These are phyloP conservation scores for Mycena alexandri DNA, from an alignment of 768 basidiomycete species.

Conservation along the genomic window DNA sequence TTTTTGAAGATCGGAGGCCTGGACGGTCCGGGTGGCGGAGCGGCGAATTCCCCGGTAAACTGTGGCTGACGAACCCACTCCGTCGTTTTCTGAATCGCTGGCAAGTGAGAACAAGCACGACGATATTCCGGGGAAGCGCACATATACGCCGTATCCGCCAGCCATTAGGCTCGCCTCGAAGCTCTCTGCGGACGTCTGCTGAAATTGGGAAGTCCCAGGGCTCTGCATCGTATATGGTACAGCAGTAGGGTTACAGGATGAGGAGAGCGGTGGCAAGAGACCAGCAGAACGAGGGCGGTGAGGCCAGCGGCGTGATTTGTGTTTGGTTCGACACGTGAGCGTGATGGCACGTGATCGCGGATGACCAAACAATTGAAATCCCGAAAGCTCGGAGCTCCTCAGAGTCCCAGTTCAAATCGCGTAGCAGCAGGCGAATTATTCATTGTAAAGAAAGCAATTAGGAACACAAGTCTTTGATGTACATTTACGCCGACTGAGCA, in stretches of 20 bases:
- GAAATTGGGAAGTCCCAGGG: constrained; percentile 48
- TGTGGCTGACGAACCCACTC: constrained; percentile 45
- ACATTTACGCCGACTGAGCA: constrained; percentile 25
- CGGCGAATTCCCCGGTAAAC: constrained; percentile 49
- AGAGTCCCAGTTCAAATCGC: too few relatives aligned
- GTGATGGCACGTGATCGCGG: not conserved
- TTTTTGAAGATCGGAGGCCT: constrained; percentile 33
- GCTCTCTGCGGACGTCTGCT: constrained; percentile 66
- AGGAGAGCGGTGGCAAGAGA: constrained; percentile 7
- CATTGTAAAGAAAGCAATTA: too few relatives aligned
- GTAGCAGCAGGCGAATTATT: too few relatives aligned
- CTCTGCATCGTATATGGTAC: constrained; percentile 28
- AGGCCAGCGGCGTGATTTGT: not conserved
- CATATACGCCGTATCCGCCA: constrained; percentile 66
- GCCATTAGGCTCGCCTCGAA: constrained; percentile 69
- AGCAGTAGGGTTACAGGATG: not conserved
- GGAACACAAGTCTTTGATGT: not conserved
- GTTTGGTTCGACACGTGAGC: constrained; percentile 25
- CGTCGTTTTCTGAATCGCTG: constrained; percentile 43
- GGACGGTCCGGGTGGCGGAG: constrained; percentile 42
- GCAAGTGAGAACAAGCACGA: not conserved
- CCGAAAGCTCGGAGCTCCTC: too few relatives aligned
- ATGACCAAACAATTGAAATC: not conserved
- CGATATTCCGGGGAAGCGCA: constrained; percentile 38
- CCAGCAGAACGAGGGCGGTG: not conserved